A percentile compares a stretch with the other conserved stretches of the same genome.
These are phyloP conservation scores for Discostella stelligera DNA, from an alignment of 352 stramenopile genomes.

Conservation along the genomic window DNA sequence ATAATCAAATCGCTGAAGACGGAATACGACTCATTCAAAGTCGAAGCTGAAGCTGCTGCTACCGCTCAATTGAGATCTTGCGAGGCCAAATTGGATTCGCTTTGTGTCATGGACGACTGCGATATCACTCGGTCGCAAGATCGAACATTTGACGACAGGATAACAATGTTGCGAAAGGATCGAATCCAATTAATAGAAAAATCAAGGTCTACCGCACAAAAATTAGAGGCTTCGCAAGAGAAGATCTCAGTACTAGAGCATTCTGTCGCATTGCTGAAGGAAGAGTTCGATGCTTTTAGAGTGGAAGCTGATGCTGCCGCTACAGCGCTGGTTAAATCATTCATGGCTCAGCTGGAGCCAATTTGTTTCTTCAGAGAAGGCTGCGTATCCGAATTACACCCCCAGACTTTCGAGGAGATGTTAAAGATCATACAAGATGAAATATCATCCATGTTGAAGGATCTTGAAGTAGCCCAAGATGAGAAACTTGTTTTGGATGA, in stretches of 20 bases:
- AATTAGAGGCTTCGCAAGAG: slow-evolving; percentile 6
- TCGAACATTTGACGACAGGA: slow-evolving; percentile 16
- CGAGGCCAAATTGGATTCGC: slow-evolving; percentile 19
- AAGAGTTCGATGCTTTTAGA: slow-evolving; percentile 13
- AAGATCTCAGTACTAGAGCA: slow-evolving; percentile 13
- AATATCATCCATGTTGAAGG: slow-evolving; percentile 7
- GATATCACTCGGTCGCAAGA: neutral
- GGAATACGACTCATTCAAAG: slow-evolving; percentile 13
- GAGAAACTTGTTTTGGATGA: slow-evolving; percentile 34
- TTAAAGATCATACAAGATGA: slow-evolving; percentile 27
- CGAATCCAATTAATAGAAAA: slow-evolving; percentile 1
- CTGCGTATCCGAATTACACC: neutral
- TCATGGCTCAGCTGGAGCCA: slow-evolving; percentile 11
- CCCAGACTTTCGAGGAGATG: slow-evolving; percentile 26
- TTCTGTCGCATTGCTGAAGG: slow-evolving; percentile 6
- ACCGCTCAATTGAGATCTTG: slow-evolving; percentile 11
- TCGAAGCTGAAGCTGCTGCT: slow-evolving; percentile 3
- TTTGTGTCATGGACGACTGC: slow-evolving; percentile 3
- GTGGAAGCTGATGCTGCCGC: slow-evolving; percentile 1
- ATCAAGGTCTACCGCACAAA: slow-evolving; percentile 10
- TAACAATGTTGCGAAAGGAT: slow-evolving; percentile 8
- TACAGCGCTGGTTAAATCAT: slow-evolving; percentile 3
- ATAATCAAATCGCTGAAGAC: slow-evolving; percentile 13
- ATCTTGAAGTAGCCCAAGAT: slow-evolving; percentile 23
- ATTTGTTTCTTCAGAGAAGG: neutral